These are phyloP conservation scores for Citrus hindsii DNA, from an alignment of 345 rosid species.

Conservation along the genomic window DNA sequence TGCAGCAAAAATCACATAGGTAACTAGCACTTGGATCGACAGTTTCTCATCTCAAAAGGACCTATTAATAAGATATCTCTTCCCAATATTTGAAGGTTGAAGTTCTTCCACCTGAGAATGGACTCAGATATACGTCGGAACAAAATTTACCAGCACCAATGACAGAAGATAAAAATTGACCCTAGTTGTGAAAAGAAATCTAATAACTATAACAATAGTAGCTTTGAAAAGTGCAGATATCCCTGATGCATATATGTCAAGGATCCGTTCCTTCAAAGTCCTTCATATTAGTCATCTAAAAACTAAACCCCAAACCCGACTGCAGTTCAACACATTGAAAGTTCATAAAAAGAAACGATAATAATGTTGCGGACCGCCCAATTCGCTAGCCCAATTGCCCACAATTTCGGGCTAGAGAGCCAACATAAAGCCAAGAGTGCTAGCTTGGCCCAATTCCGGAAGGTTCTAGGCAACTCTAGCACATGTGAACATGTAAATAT, in stretches of 20 bases:
- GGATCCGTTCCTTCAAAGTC: background rate
- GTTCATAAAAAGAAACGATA: background rate
- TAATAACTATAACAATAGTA: background rate
- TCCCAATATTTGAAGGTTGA: background rate
- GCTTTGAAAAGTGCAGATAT: background rate
- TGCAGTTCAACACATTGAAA: background rate
- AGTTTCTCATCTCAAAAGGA: background rate
- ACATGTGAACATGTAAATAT: too few species aligned
- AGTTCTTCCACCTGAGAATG: background rate
- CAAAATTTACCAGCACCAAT: background rate
- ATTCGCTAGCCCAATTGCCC: too few species aligned
- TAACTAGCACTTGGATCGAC: background rate
- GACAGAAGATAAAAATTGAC: background rate
- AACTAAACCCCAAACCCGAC: background rate
- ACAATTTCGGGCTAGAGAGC: too few species aligned
- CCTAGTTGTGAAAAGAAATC: background rate
- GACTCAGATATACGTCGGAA: background rate
- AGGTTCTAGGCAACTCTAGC: too few species aligned
- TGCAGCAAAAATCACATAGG: background rate
- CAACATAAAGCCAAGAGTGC: too few species aligned
- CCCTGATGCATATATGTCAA: background rate
- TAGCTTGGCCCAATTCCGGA: too few species aligned
- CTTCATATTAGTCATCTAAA: background rate
- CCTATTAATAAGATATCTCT: background rate
- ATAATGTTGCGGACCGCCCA: too few species aligned